Conservation (phyloP, 495 filamentous ascomycete genomes). For the Penicillium bovifimosum region DNA sequence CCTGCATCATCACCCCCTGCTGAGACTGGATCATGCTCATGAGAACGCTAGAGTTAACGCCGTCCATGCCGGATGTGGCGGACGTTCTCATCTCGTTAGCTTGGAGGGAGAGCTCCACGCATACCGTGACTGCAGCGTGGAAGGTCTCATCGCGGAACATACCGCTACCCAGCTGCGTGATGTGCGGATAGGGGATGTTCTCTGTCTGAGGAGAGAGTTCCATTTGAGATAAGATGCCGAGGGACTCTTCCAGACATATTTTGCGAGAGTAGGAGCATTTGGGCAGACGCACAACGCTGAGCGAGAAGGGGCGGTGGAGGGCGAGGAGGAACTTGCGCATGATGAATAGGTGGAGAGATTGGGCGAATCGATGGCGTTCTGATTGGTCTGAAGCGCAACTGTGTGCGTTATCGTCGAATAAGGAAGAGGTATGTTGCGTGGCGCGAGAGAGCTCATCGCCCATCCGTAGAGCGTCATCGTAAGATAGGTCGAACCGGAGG, state of each 20-base stretch:
- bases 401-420: constrained; percentile 23
- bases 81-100: constrained; percentile 24
- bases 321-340: constrained; percentile 49
- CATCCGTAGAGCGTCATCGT: constrained; percentile 46
- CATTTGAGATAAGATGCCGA: constrained; percentile 45
- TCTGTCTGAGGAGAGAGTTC: constrained; percentile 23
- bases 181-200: constrained; percentile 20
- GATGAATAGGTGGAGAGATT: constrained; percentile 36
- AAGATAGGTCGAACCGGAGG: constrained; percentile 43
- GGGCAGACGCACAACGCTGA: constrained; percentile 42
- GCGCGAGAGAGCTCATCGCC: constrained; percentile 35
- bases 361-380: constrained; percentile 29
- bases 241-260: constrained; percentile 44
- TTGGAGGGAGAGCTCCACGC: constrained; percentile 35
- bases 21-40: constrained; percentile 36
- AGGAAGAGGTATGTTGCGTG: constrained; percentile 25
- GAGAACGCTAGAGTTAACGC: constrained; percentile 23
- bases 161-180: constrained; percentile 31
- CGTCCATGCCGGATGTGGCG: constrained; percentile 9
- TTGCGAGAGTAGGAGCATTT: constrained; percentile 55
- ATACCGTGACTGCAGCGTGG: constrained; percentile 34
- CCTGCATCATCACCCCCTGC: constrained; percentile 32
- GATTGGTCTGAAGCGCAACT: constrained; percentile 16
- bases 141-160: constrained; percentile 40
- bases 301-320: constrained; percentile 49